These are phyloP conservation scores for Spergularia marina DNA, from an alignment of 148 eudicot species.

Conservation along the genomic window DNA sequence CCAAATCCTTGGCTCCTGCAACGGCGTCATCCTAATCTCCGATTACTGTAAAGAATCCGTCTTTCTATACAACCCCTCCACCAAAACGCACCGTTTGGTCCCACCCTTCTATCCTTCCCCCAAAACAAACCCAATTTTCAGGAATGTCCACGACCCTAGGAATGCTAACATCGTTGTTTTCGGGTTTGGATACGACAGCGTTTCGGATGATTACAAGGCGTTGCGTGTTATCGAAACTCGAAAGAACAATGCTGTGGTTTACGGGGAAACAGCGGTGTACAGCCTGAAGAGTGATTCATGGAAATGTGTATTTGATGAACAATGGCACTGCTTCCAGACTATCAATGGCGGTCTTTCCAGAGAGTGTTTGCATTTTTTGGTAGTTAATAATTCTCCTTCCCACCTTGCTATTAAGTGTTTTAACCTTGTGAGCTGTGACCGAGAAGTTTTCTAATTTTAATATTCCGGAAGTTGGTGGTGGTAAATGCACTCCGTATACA, in stretches of 20 bases:
- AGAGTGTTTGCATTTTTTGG: background rate
- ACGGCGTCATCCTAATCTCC: conserved; percentile 15
- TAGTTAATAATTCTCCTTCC: too few species aligned
- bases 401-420: background rate
- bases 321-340: too few species aligned
- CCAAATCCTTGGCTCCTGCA: background rate
- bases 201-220: conserved; percentile 6
- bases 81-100: background rate
- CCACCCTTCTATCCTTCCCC: background rate
- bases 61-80: conserved; percentile 8
- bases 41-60: background rate
- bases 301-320: background rate
- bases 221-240: background rate
- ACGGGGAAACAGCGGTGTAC: background rate
- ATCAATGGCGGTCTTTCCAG: background rate
- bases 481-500: background rate
- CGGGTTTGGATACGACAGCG: conserved; percentile 9
- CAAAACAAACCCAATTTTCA: background rate
- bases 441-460: background rate
- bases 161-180: background rate
- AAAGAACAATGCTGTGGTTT: too few species aligned
- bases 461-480: background rate
- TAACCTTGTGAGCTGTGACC: background rate
- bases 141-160: too few species aligned
- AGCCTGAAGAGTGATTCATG: background rate